These are phyloP conservation scores for Cyberlindnera misumaiensis DNA, from an alignment of 805 yeast species.

Conservation along the genomic window DNA sequence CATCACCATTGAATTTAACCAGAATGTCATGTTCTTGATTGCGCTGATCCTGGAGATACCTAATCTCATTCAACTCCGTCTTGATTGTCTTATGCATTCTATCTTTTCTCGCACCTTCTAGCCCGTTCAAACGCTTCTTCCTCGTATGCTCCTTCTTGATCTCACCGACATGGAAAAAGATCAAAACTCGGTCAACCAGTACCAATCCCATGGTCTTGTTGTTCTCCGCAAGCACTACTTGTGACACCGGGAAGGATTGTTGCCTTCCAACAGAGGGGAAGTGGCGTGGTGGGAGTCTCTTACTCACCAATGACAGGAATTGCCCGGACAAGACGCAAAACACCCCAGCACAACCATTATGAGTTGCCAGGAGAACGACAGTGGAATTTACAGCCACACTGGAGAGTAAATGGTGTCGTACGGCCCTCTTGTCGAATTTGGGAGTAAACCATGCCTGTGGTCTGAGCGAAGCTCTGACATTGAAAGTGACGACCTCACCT, in stretches of 20 bases:
- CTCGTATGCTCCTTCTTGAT: conserved; percentile 4
- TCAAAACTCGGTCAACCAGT: conserved; percentile 14
- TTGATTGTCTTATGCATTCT: conserved; percentile 13
- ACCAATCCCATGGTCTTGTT: conserved; percentile 15
- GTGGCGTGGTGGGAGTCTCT: conserved; percentile 14
- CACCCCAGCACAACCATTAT: conserved; percentile 20
- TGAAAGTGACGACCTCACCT: conserved; percentile 11
- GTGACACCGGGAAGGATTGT: conserved; percentile 12
- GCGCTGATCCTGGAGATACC: conserved; percentile 11
- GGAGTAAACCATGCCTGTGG: conserved; percentile 4
- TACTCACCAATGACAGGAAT: conserved; percentile 10
- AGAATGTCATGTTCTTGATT: conserved; percentile 10
- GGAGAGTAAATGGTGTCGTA: background rate
- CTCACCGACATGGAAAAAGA: conserved; percentile 21
- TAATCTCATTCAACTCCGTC: conserved; percentile 18
- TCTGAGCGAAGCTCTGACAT: conserved; percentile 8
- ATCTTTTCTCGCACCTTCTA: conserved; percentile 16
- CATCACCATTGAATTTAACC: conserved; percentile 20
- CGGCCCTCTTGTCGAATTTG: background rate
- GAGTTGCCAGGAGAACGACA: conserved; percentile 18
- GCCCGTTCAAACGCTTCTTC: conserved; percentile 12
- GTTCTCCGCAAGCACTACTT: conserved; percentile 9
- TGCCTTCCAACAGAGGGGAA: conserved; percentile 1
- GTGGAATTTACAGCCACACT: conserved; percentile 18
- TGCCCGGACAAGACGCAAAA: conserved; percentile 20